Evolutionary conservation across 2,329 filamentous ascomycete species (phyloP).

Genomic region (Aspergillus latus): DNA sequence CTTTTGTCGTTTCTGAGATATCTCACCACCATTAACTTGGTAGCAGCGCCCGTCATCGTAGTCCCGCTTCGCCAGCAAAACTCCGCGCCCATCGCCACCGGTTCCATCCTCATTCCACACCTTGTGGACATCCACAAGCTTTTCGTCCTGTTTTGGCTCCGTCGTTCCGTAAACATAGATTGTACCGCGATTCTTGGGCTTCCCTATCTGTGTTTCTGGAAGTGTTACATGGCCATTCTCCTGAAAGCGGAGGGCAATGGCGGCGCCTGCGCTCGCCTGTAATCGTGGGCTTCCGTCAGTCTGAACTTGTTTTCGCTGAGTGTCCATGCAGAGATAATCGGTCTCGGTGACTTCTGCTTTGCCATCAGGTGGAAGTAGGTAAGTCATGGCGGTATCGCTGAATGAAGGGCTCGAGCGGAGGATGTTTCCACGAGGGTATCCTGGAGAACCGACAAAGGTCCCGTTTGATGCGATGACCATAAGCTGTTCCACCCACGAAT

Average conservation of each 20-base stretch:
- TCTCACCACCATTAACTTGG: slow-evolving; percentile 64
- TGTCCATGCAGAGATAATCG: slow-evolving; percentile 63
- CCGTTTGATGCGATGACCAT: slow-evolving; percentile 71
- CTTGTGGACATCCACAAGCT: slow-evolving; percentile 64
- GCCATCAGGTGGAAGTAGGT: slow-evolving; percentile 61
- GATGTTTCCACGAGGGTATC: slow-evolving; percentile 72
- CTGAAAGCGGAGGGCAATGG: slow-evolving; percentile 65
- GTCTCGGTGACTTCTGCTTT: slow-evolving; percentile 48
- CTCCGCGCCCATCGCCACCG: slow-evolving; percentile 76
- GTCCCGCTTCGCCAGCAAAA: slow-evolving; percentile 72
- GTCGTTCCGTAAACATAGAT: slow-evolving; percentile 73
- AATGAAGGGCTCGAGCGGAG: slow-evolving; percentile 58
- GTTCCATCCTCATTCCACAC: slow-evolving; percentile 77
- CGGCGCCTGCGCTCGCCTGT: slow-evolving; percentile 59
- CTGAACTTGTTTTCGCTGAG: slow-evolving; percentile 62
- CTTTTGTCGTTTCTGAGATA: slow-evolving; percentile 60
- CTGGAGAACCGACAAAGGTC: slow-evolving; percentile 66
- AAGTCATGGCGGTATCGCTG: slow-evolving; percentile 59
- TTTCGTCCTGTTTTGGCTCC: slow-evolving; percentile 59
- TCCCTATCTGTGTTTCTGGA: slow-evolving; percentile 56
- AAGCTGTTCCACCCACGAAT: slow-evolving; percentile 82
- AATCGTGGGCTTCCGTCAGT: slow-evolving; percentile 63
- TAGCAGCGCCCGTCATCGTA: slow-evolving; percentile 93
- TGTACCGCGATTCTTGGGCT: slow-evolving; percentile 67
- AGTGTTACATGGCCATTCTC: slow-evolving; percentile 76